Conservation (phyloP, 768 basidiomycete species). For the Vararia minispora region DNA sequence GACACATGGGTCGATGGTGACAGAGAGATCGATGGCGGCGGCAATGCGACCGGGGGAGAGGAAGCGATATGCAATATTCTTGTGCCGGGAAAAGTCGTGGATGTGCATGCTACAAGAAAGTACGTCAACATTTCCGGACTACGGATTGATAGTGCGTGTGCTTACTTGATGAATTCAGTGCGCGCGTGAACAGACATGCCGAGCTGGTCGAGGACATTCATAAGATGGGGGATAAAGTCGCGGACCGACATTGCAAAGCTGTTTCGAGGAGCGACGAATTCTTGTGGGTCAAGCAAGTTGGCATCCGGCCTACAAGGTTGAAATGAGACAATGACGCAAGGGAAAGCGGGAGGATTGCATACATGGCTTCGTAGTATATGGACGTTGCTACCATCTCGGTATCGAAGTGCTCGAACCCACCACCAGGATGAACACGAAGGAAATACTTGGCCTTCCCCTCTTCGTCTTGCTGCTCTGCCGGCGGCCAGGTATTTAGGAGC, state of each 20-base stretch:
- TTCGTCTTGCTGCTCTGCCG: slow-evolving; percentile 43
- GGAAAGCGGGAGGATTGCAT: slow-evolving; percentile 20
- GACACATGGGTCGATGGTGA: slow-evolving; percentile 70
- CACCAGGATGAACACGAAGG: slow-evolving; percentile 72
- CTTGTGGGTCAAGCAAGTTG: slow-evolving; percentile 62
- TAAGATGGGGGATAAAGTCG: slow-evolving; percentile 73
- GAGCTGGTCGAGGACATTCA: slow-evolving; percentile 73
- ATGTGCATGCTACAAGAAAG: slow-evolving; percentile 52
- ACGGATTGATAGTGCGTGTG: slow-evolving; percentile 8
- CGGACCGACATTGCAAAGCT: slow-evolving; percentile 77
- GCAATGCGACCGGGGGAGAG: slow-evolving; percentile 69
- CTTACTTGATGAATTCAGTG: slow-evolving; percentile 72
- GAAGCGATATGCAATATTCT: slow-evolving; percentile 87
- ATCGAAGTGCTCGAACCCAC: slow-evolving; percentile 80
- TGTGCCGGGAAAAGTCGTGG: slow-evolving; percentile 60
- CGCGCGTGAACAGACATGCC: slow-evolving; percentile 77
- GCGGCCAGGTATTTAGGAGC: slow-evolving; percentile 67
- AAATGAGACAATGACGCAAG: not conserved
- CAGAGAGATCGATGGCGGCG: slow-evolving; percentile 77
- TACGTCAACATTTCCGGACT: slow-evolving; percentile 4
- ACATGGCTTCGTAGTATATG: slow-evolving; percentile 82
- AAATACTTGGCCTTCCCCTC: slow-evolving; percentile 77
- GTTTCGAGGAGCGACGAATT: slow-evolving; percentile 72
- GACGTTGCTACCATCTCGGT: slow-evolving; percentile 71
- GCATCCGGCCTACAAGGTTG: slow-evolving; percentile 56